Evolutionary conservation across 352 stramenopile genomes (phyloP).

Genomic region (Phytophthora litchii): DNA sequence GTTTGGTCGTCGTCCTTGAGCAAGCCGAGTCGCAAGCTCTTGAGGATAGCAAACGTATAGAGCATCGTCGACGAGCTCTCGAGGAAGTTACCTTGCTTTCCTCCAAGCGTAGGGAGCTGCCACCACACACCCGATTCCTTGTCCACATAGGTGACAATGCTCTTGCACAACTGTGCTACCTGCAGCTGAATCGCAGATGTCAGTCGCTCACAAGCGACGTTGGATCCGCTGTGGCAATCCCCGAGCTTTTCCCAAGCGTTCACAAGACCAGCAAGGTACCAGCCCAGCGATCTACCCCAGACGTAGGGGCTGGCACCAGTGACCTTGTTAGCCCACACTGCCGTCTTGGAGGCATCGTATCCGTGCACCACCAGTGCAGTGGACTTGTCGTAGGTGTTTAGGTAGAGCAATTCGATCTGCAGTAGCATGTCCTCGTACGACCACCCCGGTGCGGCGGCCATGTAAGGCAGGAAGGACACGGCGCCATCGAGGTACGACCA

Average conservation of each 20-base stretch:
- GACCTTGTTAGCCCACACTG: conserved; percentile 32
- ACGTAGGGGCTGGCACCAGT: conserved; percentile 31
- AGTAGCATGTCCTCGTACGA: conserved; percentile 34
- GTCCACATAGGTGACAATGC: conserved; percentile 26
- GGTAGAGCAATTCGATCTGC: conserved; percentile 36
- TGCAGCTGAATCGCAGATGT: conserved; percentile 21
- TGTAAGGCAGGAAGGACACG: conserved; percentile 37
- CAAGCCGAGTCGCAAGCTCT: conserved; percentile 32
- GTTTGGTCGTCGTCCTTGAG: conserved; percentile 19
- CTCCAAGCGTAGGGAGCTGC: conserved; percentile 31
- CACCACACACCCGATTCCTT: conserved; percentile 29
- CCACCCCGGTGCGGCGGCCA: conserved; percentile 30
- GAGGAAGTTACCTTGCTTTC: conserved; percentile 33
- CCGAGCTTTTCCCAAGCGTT: conserved; percentile 31
- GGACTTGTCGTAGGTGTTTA: conserved; percentile 27
- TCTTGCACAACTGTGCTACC: conserved; percentile 21
- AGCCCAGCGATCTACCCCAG: conserved; percentile 32
- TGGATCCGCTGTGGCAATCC: conserved; percentile 13
- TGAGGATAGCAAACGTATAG: conserved; percentile 40
- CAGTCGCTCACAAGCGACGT: conserved; percentile 14
- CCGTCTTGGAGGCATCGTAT: conserved; percentile 34
- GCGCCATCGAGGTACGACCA: conserved; percentile 39
- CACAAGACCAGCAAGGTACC: conserved; percentile 34
- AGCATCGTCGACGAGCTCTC: conserved; percentile 41
- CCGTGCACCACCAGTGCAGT: conserved; percentile 27